Conservation (phyloP, 768 basidiomycete genomes). For the Trametes cubensis region DNA sequence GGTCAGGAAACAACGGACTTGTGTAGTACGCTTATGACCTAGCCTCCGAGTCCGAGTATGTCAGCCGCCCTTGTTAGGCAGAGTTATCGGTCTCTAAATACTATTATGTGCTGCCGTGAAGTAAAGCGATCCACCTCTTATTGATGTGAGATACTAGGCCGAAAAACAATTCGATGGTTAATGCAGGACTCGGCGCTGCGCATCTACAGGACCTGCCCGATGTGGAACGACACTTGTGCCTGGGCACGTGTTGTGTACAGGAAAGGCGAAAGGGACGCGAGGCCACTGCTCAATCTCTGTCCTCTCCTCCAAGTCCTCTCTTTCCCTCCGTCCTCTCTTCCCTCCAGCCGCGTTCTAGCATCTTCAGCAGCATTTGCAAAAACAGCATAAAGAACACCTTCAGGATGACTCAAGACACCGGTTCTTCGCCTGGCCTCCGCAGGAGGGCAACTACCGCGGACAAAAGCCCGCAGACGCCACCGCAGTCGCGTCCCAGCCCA, state of each 20-base stretch:
- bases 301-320: neutral
- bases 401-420: slow-evolving; percentile 17
- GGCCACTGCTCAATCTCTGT: neutral
- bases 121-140: too few species aligned
- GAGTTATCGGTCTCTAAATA: too few species aligned
- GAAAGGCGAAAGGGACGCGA: slow-evolving; percentile 7
- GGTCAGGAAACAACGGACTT: too few species aligned
- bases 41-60: too few species aligned
- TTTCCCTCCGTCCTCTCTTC: neutral
- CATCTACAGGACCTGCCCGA: slow-evolving; percentile 7
- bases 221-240: slow-evolving; percentile 4
- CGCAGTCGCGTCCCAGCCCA: slow-evolving; percentile 9
- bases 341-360: neutral
- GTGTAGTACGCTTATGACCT: too few species aligned
- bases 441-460: slow-evolving; percentile 3
- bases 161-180: too few species aligned
- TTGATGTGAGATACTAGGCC: too few species aligned
- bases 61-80: too few species aligned
- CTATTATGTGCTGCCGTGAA: too few species aligned
- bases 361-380: neutral
- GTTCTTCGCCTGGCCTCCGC: slow-evolving; percentile 12
- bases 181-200: neutral
- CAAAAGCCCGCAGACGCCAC: slow-evolving; percentile 19
- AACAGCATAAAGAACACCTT: neutral
- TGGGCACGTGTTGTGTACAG: slow-evolving; percentile 6